Evolutionary conservation across 2,329 filamentous ascomycete species (phyloP).

Genomic region (Aureobasidium sp.): DNA sequence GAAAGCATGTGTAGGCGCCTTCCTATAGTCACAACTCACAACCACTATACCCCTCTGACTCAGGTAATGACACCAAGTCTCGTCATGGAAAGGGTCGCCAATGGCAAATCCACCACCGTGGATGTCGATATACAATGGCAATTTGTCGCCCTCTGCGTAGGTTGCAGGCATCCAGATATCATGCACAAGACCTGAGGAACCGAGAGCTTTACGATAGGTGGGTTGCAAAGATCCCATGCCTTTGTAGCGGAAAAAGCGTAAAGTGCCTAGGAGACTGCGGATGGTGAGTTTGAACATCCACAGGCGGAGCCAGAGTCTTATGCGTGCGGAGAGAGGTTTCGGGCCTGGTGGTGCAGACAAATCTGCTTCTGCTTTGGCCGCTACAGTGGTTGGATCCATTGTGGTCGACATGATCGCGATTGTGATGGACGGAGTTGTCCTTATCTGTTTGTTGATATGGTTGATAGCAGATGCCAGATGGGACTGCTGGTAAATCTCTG

Average conservation of each 20-base stretch:
- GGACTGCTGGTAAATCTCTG: too few species aligned
- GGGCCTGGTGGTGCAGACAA: background rate
- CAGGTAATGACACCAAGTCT: background rate
- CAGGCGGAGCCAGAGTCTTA: conserved; percentile 11
- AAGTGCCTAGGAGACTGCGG: background rate
- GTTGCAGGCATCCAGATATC: background rate
- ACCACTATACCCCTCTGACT: background rate
- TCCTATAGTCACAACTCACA: conserved; percentile 3
- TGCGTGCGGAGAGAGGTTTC: background rate
- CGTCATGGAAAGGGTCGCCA: conserved; percentile 7
- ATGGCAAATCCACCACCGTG: conserved; percentile 16
- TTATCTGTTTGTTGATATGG: too few species aligned
- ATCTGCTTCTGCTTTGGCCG: background rate
- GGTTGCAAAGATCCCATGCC: conserved; percentile 1
- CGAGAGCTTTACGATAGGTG: background rate
- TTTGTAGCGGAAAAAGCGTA: conserved; percentile 7
- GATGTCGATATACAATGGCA: conserved; percentile 17
- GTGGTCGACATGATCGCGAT: background rate
- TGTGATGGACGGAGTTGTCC: too few species aligned
- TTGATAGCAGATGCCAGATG: too few species aligned
- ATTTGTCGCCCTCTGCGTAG: background rate
- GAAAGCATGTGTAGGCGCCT: background rate
- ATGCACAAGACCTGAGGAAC: background rate
- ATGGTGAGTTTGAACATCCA: conserved; percentile 17
- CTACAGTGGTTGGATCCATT: background rate